Evolutionary conservation across 192 early-diverging fungal species (phyloP), one percentile per base, ranked within the genome.

Genomic region (Chytriomyces confervae): DNA sequence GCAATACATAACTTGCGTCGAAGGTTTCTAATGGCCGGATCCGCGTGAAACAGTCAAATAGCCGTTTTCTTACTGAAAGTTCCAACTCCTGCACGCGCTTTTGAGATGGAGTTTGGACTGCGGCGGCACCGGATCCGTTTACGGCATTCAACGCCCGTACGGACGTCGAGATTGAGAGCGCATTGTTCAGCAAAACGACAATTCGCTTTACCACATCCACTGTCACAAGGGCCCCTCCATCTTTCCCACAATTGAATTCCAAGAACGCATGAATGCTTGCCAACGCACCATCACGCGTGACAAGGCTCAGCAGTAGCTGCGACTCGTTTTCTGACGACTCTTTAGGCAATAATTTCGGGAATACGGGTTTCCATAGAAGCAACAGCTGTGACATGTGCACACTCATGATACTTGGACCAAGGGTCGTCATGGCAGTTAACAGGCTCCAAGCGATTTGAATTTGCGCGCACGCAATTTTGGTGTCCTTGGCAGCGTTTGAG

Each of bases 401-500:
- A 50, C 87, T 89, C 47, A 94, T 92, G 77, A 96, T 92, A 53
- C 94, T 89, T 6, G 93, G 92, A 0, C 95, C 95, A 5, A 96
- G 81, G 45, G 85, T 85, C 89, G 94, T 92, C 24, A 96, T 76
- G 0, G 90, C 83, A 2, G 90, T 91, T 7, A 96, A 87, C 8
- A 96, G 79, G 9, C 84, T 91, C 95, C 95, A 96, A 0, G 89
- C 93, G 10, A 94, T 90, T 48, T 93, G 90, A 13, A 75, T 36
- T 61, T 95, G 93, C 20, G 87, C 84, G 66, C 83, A 83, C 8
- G 89, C 89, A 36, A 93, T 82, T 46, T 81, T 77, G 2, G 84
- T 57, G 24, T 93, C 92, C 79, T 91, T 92, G 24, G 44, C 8
- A 10, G 8, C 27, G 9, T 36, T 16, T 69, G 83, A 83, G 0